phyloP scores from a whole-genome alignment of 139 green algal species.

The Picochlorum costavermella region DNA sequence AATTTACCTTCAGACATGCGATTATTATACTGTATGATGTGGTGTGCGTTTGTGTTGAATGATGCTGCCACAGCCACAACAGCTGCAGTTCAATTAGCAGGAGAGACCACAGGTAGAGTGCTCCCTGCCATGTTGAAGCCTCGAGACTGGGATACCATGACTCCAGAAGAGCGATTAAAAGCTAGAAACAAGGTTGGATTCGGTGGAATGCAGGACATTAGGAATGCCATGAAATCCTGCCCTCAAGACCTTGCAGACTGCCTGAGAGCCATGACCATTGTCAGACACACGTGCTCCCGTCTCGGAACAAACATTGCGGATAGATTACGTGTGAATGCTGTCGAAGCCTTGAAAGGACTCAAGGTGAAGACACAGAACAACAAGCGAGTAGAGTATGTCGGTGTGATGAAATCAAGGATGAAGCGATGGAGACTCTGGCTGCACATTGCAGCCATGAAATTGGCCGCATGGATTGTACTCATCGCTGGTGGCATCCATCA shows the following conservation, averaged over 20 bases:
- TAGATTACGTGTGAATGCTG: constrained; percentile 48
- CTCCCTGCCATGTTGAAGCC: constrained; percentile 61
- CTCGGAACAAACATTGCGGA: constrained; percentile 39
- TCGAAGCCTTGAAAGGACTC: constrained; percentile 25
- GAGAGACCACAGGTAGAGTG: constrained; percentile 37
- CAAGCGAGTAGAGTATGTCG: background rate
- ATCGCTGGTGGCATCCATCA: background rate
- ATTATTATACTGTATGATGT: constrained; percentile 60
- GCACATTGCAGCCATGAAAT: constrained; percentile 12
- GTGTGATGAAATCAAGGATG: background rate
- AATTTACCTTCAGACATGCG: constrained; percentile 44
- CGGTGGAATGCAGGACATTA: constrained; percentile 42
- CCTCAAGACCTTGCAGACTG: constrained; percentile 44
- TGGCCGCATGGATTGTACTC: constrained; percentile 15
- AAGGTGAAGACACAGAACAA: background rate
- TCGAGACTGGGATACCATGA: constrained; percentile 25
- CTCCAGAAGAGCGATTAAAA: constrained; percentile 9
- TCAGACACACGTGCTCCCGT: constrained; percentile 26
- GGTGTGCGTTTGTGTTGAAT: constrained; percentile 23
- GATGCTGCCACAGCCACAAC: constrained; percentile 9
- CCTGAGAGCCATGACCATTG: constrained; percentile 38
- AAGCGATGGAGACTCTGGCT: constrained; percentile 20
- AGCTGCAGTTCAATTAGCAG: constrained; percentile 33
- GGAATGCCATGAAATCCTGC: constrained; percentile 37
- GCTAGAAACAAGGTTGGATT: constrained; percentile 35